Conservation (phyloP, 2,329 filamentous ascomycete genomes). For the Curvularia spicifera region DNA sequence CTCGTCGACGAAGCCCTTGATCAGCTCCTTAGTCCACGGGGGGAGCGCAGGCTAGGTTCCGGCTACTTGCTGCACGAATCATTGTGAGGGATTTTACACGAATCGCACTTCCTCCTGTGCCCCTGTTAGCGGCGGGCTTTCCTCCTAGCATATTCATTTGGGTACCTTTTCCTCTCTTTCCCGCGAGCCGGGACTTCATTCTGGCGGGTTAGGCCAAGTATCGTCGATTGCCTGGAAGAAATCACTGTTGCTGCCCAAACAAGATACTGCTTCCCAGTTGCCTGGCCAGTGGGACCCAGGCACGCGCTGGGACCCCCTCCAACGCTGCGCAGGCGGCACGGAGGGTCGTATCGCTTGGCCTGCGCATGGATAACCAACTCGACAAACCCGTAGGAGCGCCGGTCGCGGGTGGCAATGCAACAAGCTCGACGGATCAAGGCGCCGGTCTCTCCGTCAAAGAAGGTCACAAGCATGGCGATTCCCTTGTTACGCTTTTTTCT, state of each 20-base stretch:
- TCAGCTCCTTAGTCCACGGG: conserved; percentile 39
- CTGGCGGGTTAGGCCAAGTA: conserved; percentile 15
- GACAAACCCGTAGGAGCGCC: conserved; percentile 12
- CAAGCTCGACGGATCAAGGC: conserved; percentile 9
- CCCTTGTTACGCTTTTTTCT: conserved; percentile 7
- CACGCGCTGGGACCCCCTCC: not conserved
- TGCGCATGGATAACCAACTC: conserved; percentile 17
- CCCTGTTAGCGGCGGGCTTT: conserved; percentile 14
- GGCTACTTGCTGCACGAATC: conserved; percentile 27
- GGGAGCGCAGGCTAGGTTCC: conserved; percentile 36
- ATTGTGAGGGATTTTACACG: conserved; percentile 18
- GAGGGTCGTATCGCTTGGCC: conserved; percentile 16
- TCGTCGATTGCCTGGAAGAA: conserved; percentile 18
- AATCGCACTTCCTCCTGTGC: conserved; percentile 24
- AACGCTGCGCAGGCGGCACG: not conserved
- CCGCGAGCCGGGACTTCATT: conserved; percentile 22
- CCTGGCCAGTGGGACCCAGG: conserved; percentile 15
- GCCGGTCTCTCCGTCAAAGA: conserved; percentile 9
- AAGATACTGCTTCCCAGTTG: conserved; percentile 21
- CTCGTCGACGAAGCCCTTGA: conserved; percentile 20
- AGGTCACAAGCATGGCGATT: conserved; percentile 16
- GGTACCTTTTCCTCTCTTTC: conserved; percentile 17
- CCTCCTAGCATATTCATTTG: conserved; percentile 16
- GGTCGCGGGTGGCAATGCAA: conserved; percentile 18
- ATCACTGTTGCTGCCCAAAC: conserved; percentile 16